Percentiles rank a stretch among this genome's conserved stretches.
Evolutionary conservation across 2,329 filamentous ascomycete genomes (phyloP).

Genomic region (Fusarium marasasianum): DNA sequence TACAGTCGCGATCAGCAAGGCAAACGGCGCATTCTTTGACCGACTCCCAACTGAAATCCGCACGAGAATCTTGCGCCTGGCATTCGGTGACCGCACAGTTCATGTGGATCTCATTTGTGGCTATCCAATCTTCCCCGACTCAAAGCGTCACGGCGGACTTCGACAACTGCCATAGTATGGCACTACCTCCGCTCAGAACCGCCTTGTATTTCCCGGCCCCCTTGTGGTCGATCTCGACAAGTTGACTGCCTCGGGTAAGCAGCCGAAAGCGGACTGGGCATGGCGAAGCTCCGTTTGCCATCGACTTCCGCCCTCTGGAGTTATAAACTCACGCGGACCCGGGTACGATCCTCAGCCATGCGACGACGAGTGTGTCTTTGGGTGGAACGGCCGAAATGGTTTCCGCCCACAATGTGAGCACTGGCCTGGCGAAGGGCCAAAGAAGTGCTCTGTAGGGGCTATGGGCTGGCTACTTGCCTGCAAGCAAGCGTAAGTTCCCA

Average conservation of each 20-base stretch:
- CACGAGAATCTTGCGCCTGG: neutral
- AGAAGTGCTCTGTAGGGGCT: slow-evolving; percentile 38
- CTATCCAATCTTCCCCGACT: accelerated
- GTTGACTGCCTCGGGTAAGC: no score
- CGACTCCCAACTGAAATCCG: neutral
- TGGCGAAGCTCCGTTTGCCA: slow-evolving; percentile 44
- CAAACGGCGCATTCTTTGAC: neutral
- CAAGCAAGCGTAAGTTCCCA: slow-evolving; percentile 39
- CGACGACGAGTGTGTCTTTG: slow-evolving; percentile 22
- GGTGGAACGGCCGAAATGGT: neutral
- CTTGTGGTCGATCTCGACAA: no score
- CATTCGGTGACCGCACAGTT: neutral
- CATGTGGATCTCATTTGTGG: neutral
- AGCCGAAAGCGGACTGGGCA: neutral
- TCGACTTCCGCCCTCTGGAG: slow-evolving; percentile 13
- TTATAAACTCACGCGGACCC: neutral
- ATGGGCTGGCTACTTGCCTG: slow-evolving; percentile 47
- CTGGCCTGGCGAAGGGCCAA: slow-evolving; percentile 32
- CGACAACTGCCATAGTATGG: neutral
- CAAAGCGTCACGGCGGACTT: neutral
- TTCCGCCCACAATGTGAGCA: slow-evolving; percentile 19
- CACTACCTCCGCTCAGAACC: neutral
- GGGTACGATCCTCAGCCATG: slow-evolving; percentile 1
- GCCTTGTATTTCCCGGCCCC: neutral
- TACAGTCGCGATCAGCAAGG: no score